phyloP scores from a whole-genome alignment of 495 filamentous ascomycete species.

The Echria macrotheca region DNA sequence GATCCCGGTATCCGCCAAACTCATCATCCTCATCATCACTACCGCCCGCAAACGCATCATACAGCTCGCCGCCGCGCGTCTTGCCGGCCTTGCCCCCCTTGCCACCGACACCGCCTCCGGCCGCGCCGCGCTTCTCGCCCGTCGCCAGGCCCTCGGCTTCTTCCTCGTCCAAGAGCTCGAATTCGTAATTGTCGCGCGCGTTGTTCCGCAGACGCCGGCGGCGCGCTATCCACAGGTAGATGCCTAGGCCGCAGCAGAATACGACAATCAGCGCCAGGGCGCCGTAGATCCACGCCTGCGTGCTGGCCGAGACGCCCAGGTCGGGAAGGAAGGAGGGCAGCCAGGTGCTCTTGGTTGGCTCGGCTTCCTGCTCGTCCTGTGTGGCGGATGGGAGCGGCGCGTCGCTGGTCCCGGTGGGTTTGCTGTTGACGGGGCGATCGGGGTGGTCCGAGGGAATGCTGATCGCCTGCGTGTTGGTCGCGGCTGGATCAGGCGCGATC shows the following conservation, averaged over 20 bases:
- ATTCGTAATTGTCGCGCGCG: slow-evolving; percentile 83
- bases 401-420: slow-evolving; percentile 35
- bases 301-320: slow-evolving; percentile 86
- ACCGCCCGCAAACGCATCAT: slow-evolving; percentile 85
- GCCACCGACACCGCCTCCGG: no score
- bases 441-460: slow-evolving; percentile 63
- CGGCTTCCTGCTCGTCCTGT: slow-evolving; percentile 19
- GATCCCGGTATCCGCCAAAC: slow-evolving; percentile 1
- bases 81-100: slow-evolving; percentile 33
- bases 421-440: slow-evolving; percentile 65
- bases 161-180: slow-evolving; percentile 82
- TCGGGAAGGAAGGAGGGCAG: slow-evolving; percentile 89
- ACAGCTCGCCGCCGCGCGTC: slow-evolving; percentile 74
- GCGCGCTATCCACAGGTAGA: slow-evolving; percentile 74
- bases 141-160: slow-evolving; percentile 55
- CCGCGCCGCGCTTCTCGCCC: slow-evolving; percentile 20
- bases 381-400: slow-evolving; percentile 23
- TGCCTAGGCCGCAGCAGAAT: slow-evolving; percentile 74
- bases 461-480: slow-evolving; percentile 27
- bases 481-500: slow-evolving; percentile 19
- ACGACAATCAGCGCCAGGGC: slow-evolving; percentile 73
- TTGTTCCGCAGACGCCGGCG: slow-evolving; percentile 69
- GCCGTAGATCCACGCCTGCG: slow-evolving; percentile 94
- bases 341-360: slow-evolving; percentile 48
- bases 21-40: slow-evolving; percentile 42